Percentiles rank a stretch among this genome's conserved stretches.
Conservation (phyloP, 2,329 filamentous ascomycete genomes). For the Bimuria novae-zelandiae region DNA sequence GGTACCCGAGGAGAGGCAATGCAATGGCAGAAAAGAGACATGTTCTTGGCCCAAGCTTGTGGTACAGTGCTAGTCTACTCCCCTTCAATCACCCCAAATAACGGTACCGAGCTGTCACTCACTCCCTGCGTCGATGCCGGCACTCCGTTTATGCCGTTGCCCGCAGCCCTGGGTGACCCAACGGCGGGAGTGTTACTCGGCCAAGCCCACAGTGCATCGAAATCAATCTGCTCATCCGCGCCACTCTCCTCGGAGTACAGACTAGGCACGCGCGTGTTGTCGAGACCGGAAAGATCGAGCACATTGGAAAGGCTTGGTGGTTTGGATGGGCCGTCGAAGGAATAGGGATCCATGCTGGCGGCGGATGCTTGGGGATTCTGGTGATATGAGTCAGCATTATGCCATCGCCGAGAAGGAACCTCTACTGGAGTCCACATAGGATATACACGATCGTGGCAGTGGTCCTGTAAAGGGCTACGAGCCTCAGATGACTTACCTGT, state of each 20-base stretch:
- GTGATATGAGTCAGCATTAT: neutral
- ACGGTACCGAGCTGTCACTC: slow-evolving; percentile 38
- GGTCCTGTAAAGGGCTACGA: too few relatives aligned
- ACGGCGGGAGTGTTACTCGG: slow-evolving; percentile 41
- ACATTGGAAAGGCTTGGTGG: slow-evolving; percentile 40
- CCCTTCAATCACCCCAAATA: slow-evolving; percentile 37
- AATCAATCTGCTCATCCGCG: slow-evolving; percentile 48
- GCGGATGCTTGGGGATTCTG: slow-evolving; percentile 25
- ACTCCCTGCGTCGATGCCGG: slow-evolving; percentile 24
- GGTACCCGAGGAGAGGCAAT: too few relatives aligned
- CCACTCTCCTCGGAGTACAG: slow-evolving; percentile 40
- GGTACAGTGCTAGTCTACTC: neutral
- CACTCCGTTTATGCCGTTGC: slow-evolving; percentile 14
- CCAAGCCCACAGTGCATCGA: slow-evolving; percentile 50
- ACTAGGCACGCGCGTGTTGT: slow-evolving; percentile 37
- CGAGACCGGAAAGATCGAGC: slow-evolving; percentile 45
- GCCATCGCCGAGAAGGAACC: too few relatives aligned
- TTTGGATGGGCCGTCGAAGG: slow-evolving; percentile 15
- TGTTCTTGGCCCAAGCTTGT: too few relatives aligned
- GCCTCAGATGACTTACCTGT: neutral
- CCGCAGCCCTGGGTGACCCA: slow-evolving; percentile 29
- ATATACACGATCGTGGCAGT: too few relatives aligned
- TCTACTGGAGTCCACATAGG: too few relatives aligned
- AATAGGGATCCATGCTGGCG: slow-evolving; percentile 8
- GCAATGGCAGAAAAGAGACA: too few relatives aligned